phyloP scores from a whole-genome alignment of 192 early-diverging fungal species.

The Coemansia umbellata region DNA sequence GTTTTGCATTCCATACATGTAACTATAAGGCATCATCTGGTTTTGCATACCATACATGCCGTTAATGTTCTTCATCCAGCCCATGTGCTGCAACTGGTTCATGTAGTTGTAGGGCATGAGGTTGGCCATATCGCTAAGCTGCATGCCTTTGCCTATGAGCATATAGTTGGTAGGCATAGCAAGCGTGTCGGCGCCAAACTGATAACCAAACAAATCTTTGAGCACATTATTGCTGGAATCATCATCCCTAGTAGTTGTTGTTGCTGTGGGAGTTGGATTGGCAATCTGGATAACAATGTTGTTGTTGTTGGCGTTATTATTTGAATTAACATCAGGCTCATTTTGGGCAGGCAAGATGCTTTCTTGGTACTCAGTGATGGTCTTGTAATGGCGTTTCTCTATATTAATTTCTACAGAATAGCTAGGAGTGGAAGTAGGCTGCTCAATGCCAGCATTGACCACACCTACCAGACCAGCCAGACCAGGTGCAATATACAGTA shows the following conservation, averaged over 20 bases:
- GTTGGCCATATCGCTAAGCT: background rate
- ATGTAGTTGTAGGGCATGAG: background rate
- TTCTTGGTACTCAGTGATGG: background rate
- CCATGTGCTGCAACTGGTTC: no score
- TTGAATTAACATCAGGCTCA: background rate
- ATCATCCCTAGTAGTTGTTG: no score
- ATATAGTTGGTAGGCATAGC: background rate
- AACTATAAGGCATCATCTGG: no score
- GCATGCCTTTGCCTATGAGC: background rate
- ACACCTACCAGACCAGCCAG: background rate
- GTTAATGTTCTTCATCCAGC: no score
- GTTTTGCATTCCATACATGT: background rate
- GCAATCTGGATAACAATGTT: constrained; percentile 1
- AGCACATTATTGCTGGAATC: no score
- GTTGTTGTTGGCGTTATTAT: constrained; percentile 4
- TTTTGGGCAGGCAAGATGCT: background rate
- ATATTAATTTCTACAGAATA: background rate
- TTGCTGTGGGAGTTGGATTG: background rate
- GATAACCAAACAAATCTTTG: no score
- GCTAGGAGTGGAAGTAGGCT: background rate
- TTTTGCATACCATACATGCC: background rate
- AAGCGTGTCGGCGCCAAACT: no score
- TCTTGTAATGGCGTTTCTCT: background rate
- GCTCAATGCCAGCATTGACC: background rate
- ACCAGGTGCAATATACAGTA: background rate